These are phyloP conservation scores for Jaminaea rosea DNA, from an alignment of 1,284 basidiomycete species.

Conservation along the genomic window DNA sequence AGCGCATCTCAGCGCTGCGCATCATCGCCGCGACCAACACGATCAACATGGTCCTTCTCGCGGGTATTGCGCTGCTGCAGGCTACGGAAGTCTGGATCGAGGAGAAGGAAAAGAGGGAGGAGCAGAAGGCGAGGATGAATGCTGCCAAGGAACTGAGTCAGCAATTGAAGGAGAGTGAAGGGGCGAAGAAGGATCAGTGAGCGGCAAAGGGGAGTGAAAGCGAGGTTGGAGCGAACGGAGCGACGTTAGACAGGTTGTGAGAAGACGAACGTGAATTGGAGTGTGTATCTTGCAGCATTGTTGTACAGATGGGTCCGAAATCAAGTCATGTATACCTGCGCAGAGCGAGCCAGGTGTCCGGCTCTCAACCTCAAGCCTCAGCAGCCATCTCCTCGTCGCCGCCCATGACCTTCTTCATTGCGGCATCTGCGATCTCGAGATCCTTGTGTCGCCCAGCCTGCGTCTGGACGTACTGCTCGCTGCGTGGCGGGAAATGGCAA, in stretches of 20 bases:
- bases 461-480: neutral
- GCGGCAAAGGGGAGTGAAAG: neutral
- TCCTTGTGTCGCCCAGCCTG: constrained; percentile 1
- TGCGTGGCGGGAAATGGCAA: neutral
- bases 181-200: neutral
- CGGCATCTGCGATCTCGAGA: neutral
- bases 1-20: constrained; percentile 25
- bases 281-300: no score
- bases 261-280: no score
- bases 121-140: constrained; percentile 5
- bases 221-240: no score
- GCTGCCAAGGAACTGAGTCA: neutral
- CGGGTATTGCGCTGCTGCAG: constrained; percentile 39
- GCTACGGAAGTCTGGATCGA: constrained; percentile 31
- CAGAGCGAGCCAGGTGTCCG: no score
- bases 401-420: no score
- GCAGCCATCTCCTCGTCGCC: no score
- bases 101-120: constrained; percentile 15
- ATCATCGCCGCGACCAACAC: constrained; percentile 41
- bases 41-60: constrained; percentile 28
- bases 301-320: no score
- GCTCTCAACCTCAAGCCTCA: no score
- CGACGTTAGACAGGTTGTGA: no score
- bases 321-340: no score
- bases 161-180: neutral